Evolutionary conservation across 106 monocot species (phyloP), one percentile per base, ranked within the genome.

Genomic region (Apostasia shenzhenica): DNA sequence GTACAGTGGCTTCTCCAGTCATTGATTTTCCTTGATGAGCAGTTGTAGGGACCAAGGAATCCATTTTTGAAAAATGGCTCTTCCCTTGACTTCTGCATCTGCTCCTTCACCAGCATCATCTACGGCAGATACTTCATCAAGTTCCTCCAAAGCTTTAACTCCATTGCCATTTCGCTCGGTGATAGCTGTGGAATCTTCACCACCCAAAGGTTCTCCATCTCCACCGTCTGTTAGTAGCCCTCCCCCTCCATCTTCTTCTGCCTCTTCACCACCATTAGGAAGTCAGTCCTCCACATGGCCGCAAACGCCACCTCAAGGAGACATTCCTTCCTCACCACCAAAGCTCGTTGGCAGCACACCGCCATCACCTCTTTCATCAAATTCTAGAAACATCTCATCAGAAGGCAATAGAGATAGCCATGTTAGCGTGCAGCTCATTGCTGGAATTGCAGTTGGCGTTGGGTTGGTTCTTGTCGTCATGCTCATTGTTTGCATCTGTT

Each of bases 371-470:
- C 57, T 45, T 45, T 14, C 42, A 41, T 14, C 59, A 7, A 64
- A 40, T n/a, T 39, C 46, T 9, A 6, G 14, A 9, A 43, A 12
- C 40, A 70, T 8, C 43, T 61, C 49, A 55, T 48, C 46, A 8
- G 11, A 57, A 7, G 14, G 8, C 41, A 61, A 62, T 26, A 37
- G 55, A 42, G n/a, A 45, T 51, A 10, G 7, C 1, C 43, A 5
- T 64, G 11, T 77, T 10, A 79, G 75, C 57, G 11, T 67, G 55
- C 72, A 81, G 1, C 44, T 83, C 6, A 47, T 83, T 11, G 67
- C 72, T 1, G 91, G 83, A 1, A 41, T 79, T 44, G 79, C 72
- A 0, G 81, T 65, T 1, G 94, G 83, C 4, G 53, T 86, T 6
- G 79, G 49, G 1, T 1, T 74, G n/a, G 70, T 95, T 67, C 4